phyloP scores from a whole-genome alignment of 345 rosid genomes.

The Murraya paniculata region DNA sequence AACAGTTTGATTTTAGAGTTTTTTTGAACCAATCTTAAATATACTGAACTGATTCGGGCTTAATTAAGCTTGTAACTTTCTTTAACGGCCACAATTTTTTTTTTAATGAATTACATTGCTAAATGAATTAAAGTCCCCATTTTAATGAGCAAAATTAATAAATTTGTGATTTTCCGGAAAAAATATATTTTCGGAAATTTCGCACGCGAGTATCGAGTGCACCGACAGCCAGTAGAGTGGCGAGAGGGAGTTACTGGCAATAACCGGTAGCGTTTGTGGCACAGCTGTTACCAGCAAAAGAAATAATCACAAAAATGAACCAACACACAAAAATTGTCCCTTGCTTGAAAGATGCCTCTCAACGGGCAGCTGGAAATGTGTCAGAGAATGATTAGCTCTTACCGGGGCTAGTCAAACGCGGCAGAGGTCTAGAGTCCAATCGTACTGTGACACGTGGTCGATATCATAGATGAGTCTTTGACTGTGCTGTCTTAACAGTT shows the following conservation, averaged over 20 bases:
- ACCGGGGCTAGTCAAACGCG: background rate
- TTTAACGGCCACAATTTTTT: too few species aligned
- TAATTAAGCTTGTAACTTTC: too few species aligned
- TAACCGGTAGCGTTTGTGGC: constrained; percentile 21
- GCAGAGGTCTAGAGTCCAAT: background rate
- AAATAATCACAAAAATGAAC: background rate
- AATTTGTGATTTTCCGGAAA: background rate
- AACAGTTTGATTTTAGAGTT: too few species aligned
- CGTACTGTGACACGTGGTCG: background rate
- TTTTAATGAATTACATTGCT: too few species aligned
- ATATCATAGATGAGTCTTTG: background rate
- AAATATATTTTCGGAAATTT: background rate
- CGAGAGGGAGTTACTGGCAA: constrained; percentile 30
- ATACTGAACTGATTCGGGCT: too few species aligned
- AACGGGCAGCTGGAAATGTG: constrained; percentile 1
- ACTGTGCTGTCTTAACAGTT: constrained; percentile 15
- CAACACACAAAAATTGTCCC: background rate
- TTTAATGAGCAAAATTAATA: too few species aligned
- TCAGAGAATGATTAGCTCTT: background rate
- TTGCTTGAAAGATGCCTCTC: background rate
- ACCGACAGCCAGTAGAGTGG: constrained; percentile 39
- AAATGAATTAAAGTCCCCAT: too few species aligned
- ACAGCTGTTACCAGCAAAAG: constrained; percentile 36
- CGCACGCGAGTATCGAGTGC: constrained; percentile 18
- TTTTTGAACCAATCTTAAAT: too few species aligned